Conservation (phyloP, 1,139 yeast genomes). For the Hansenula lynferdii region DNA sequence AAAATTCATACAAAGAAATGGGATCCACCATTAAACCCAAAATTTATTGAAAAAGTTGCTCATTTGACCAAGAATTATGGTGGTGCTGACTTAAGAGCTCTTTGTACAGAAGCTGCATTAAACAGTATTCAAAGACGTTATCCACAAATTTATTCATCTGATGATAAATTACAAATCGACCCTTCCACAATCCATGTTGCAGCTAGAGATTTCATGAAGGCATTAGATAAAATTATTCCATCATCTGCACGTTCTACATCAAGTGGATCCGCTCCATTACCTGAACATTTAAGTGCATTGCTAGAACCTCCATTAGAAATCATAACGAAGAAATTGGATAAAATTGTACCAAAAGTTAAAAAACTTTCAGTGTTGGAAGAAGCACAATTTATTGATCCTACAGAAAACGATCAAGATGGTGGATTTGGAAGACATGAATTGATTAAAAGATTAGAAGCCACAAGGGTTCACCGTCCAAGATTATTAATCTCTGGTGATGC, state of each 20-base stretch:
- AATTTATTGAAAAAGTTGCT: conserved; percentile 66
- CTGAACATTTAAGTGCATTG: conserved; percentile 64
- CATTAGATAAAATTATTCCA: conserved; percentile 84
- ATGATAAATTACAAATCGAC: conserved; percentile 69
- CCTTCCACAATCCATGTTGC: conserved; percentile 68
- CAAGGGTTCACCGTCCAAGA: conserved; percentile 81
- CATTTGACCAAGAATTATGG: conserved; percentile 92
- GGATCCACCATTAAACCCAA: conserved; percentile 63
- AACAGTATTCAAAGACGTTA: conserved; percentile 86
- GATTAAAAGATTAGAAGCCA: conserved; percentile 49
- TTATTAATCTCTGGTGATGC: conserved; percentile 64
- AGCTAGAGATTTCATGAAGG: conserved; percentile 85
- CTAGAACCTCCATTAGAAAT: conserved; percentile 44
- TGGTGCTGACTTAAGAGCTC: conserved; percentile 93
- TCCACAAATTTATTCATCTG: conserved; percentile 86
- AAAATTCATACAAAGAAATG: conserved; percentile 86
- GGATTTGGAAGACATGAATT: conserved; percentile 68
- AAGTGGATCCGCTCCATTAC: conserved; percentile 72
- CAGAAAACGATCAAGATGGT: conserved; percentile 52
- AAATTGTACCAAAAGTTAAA: conserved; percentile 60
- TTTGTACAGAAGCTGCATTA: conserved; percentile 94
- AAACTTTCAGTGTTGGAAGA: conserved; percentile 62
- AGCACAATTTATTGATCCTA: conserved; percentile 59
- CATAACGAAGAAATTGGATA: conserved; percentile 46
- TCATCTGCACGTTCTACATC: conserved; percentile 87